These are phyloP conservation scores for Diaporthe australafricana DNA, from an alignment of 2,329 filamentous ascomycete genomes.

Conservation along the genomic window DNA sequence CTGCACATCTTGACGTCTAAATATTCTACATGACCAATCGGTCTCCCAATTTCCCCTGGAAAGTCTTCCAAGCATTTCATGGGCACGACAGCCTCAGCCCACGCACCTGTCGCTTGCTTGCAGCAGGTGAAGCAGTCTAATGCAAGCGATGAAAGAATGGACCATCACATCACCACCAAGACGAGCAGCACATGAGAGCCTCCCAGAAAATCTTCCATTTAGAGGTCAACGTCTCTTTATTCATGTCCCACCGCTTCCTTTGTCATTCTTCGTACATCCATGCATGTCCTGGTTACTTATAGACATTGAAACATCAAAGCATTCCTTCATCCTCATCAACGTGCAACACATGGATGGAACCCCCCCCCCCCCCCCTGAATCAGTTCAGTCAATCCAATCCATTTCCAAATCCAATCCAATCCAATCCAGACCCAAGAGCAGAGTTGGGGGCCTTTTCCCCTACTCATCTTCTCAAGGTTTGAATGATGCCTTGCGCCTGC, in stretches of 20 bases:
- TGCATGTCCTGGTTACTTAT: slow-evolving; percentile 20
- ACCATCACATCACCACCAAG: not conserved
- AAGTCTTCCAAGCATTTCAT: not conserved
- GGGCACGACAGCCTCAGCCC: not conserved
- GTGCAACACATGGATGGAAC: slow-evolving; percentile 1
- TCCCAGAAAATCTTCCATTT: not conserved
- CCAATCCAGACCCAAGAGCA: not conserved
- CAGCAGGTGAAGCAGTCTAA: not conserved
- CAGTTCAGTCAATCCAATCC: not conserved
- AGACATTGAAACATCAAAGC: slow-evolving; percentile 19
- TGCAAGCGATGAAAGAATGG: not conserved
- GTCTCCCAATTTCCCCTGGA: too few species aligned
- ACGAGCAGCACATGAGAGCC: not conserved
- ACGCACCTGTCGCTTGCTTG: not conserved
- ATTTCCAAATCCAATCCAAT: not conserved
- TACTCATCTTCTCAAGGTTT: not conserved
- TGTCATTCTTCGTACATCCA: slow-evolving; percentile 28
- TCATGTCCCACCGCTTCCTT: not conserved
- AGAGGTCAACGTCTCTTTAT: slow-evolving; percentile 20
- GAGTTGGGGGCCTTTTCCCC: not conserved
- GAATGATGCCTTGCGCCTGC: slow-evolving; percentile 6
- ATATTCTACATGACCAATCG: not conserved
- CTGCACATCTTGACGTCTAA: too few species aligned
- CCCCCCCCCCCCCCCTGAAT: not conserved
- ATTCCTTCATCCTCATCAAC: slow-evolving; percentile 24